phyloP scores from a whole-genome alignment of 2,329 filamentous ascomycete species.

The Aspergillus neotritici region DNA sequence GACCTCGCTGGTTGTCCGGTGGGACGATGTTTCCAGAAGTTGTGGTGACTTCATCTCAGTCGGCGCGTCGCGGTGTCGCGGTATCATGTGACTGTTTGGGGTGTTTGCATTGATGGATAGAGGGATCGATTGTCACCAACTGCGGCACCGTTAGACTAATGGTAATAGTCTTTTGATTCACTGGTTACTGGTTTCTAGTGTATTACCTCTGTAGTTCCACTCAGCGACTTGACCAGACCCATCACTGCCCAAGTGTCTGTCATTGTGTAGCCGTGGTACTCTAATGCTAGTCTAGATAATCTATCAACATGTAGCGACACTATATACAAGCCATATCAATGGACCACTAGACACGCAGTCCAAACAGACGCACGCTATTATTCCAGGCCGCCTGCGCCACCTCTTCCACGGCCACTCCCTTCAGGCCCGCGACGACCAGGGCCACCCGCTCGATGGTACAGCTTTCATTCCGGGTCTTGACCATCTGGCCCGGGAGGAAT shows the following conservation, averaged over 20 bases:
- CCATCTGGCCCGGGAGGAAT: slow-evolving; percentile 43
- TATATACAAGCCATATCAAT: too few relatives aligned
- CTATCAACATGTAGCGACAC: too few relatives aligned
- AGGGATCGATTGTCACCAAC: not conserved
- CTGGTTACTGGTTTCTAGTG: too few relatives aligned
- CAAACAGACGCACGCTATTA: slow-evolving; percentile 35
- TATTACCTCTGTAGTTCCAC: too few relatives aligned
- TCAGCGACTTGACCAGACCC: too few relatives aligned
- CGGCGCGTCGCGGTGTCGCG: slow-evolving; percentile 14
- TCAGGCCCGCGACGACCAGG: slow-evolving; percentile 46
- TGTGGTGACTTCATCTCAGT: not conserved
- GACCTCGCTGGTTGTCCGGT: slow-evolving; percentile 2
- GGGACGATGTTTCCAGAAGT: not conserved
- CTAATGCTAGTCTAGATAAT: too few relatives aligned
- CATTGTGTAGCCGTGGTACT: not conserved
- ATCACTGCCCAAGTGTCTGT: not conserved
- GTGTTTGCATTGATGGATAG: slow-evolving; percentile 4
- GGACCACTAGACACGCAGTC: slow-evolving; percentile 4
- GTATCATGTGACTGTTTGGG: slow-evolving; percentile 13
- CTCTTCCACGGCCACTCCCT: slow-evolving; percentile 40
- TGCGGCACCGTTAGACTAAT: too few relatives aligned
- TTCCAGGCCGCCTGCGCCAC: slow-evolving; percentile 38
- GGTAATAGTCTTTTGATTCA: too few relatives aligned
- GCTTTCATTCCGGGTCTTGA: slow-evolving; percentile 47
- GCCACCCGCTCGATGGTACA: slow-evolving; percentile 46